Evolutionary conservation across 768 basidiomycete genomes (phyloP).

Genomic region (Rhodotorula taiwanensis): DNA sequence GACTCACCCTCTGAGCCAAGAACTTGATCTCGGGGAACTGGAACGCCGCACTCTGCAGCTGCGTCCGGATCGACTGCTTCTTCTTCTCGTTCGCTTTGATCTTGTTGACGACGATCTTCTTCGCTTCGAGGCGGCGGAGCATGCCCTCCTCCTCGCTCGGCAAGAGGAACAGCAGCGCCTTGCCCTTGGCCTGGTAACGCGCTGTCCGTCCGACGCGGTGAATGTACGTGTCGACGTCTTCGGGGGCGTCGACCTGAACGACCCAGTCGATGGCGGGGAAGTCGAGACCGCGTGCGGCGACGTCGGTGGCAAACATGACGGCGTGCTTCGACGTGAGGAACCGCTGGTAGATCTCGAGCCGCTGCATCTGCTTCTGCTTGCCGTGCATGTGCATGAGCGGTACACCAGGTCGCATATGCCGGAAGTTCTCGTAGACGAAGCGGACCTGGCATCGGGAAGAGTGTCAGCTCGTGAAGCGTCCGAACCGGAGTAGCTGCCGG

Average conservation of each 20-base stretch:
- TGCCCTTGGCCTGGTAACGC: constrained; percentile 82
- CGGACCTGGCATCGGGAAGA: constrained; percentile 53
- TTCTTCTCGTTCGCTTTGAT: constrained; percentile 87
- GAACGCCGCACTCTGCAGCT: constrained; percentile 86
- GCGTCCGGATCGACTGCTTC: constrained; percentile 67
- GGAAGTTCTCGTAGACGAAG: constrained; percentile 91
- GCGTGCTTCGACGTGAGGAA: constrained; percentile 77
- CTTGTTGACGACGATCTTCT: constrained; percentile 59
- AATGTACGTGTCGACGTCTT: constrained; percentile 95
- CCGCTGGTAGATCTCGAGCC: constrained; percentile 71
- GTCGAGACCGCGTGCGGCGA: constrained; percentile 91
- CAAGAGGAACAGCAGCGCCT: constrained; percentile 69
- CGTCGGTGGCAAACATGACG: constrained; percentile 87
- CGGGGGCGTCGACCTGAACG: constrained; percentile 86
- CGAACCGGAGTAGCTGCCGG: too few relatives aligned
- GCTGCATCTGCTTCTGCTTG: constrained; percentile 89
- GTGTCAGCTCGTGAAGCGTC: not conserved
- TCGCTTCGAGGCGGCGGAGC: constrained; percentile 61
- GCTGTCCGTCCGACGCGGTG: constrained; percentile 95
- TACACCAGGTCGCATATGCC: constrained; percentile 88
- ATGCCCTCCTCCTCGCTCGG: constrained; percentile 94
- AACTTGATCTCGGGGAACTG: constrained; percentile 96
- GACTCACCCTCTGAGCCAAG: constrained; percentile 77
- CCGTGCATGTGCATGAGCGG: constrained; percentile 91
- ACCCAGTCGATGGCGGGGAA: constrained; percentile 98